These are phyloP conservation scores for Ophiocordyceps camponoti-saundersi DNA, from an alignment of 2,329 filamentous ascomycete genomes.

Conservation along the genomic window DNA sequence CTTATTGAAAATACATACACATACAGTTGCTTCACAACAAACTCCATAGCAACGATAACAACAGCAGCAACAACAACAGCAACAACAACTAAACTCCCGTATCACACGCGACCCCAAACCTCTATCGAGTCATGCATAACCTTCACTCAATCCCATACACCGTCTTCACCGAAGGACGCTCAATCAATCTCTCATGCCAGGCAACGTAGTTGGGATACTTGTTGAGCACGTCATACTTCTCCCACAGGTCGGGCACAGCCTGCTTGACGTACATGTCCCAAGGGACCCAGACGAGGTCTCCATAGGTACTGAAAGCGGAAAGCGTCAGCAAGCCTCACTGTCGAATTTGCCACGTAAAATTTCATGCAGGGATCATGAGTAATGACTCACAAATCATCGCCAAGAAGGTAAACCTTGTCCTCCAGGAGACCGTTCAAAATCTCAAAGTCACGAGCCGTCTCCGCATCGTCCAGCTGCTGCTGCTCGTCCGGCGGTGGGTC, in stretches of 20 bases:
- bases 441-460: slow-evolving; percentile 12
- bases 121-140: no score
- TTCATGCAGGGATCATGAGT: no score
- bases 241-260: slow-evolving; percentile 6
- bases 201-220: slow-evolving; percentile 17
- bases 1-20: no score
- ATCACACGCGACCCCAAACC: no score
- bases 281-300: slow-evolving; percentile 15
- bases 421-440: slow-evolving; percentile 16
- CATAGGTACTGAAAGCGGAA: slow-evolving; percentile 12
- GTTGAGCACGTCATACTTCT: slow-evolving; percentile 11
- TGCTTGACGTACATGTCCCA: slow-evolving; percentile 9
- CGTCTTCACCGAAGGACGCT: slow-evolving; percentile 14
- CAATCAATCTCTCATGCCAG: slow-evolving; percentile 16
- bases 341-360: no score
- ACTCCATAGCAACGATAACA: no score
- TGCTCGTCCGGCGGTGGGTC: slow-evolving; percentile 9
- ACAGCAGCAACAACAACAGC: no score
- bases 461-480: slow-evolving; percentile 14
- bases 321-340: not conserved
- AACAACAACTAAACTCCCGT: no score
- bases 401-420: slow-evolving; percentile 17
- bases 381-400: slow-evolving; percentile 13
- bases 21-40: no score
- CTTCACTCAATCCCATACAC: slow-evolving; percentile 2